phyloP scores from a whole-genome alignment of 1,284 basidiomycete species.

The Anthracocystis panici-leucophaei region DNA sequence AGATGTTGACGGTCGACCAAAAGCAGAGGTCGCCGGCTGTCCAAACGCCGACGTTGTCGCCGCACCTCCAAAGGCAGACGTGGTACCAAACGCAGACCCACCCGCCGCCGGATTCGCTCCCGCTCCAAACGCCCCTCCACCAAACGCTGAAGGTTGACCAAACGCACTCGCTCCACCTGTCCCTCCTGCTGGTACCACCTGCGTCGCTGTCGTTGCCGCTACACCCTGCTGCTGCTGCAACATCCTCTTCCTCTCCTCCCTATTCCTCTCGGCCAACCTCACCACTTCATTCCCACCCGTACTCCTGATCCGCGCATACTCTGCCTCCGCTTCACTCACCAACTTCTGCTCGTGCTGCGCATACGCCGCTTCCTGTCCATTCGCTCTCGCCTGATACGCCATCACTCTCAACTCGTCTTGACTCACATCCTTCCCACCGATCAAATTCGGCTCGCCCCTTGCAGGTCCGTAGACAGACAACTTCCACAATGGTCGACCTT shows the following conservation, averaged over 20 bases:
- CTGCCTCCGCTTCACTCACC: conserved; percentile 30
- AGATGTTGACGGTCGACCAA: conserved; percentile 8
- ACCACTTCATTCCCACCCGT: conserved; percentile 7
- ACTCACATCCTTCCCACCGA: conserved; percentile 79
- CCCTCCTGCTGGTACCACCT: not conserved
- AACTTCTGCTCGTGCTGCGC: conserved; percentile 45
- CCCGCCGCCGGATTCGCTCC: not conserved
- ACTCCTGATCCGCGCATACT: conserved; percentile 21
- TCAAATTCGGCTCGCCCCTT: conserved; percentile 80
- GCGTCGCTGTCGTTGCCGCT: not conserved
- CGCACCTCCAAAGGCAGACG: not conserved
- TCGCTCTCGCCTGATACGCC: conserved; percentile 50
- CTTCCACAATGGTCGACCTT: conserved; percentile 78
- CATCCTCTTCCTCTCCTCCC: conserved; percentile 34
- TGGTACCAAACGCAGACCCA: conserved; percentile 12
- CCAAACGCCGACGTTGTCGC: conserved; percentile 19
- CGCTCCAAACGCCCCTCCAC: not conserved
- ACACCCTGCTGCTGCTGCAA: conserved; percentile 14
- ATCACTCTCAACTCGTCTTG: conserved; percentile 79
- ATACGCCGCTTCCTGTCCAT: conserved; percentile 36
- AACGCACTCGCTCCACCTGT: conserved; percentile 18
- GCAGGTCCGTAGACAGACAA: conserved; percentile 83
- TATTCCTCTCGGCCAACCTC: conserved; percentile 36
- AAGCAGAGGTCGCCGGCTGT: conserved; percentile 6
- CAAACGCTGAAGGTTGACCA: conserved; percentile 33